These are phyloP conservation scores for Raphanus sativus DNA, from an alignment of 345 rosid genomes.

Conservation along the genomic window DNA sequence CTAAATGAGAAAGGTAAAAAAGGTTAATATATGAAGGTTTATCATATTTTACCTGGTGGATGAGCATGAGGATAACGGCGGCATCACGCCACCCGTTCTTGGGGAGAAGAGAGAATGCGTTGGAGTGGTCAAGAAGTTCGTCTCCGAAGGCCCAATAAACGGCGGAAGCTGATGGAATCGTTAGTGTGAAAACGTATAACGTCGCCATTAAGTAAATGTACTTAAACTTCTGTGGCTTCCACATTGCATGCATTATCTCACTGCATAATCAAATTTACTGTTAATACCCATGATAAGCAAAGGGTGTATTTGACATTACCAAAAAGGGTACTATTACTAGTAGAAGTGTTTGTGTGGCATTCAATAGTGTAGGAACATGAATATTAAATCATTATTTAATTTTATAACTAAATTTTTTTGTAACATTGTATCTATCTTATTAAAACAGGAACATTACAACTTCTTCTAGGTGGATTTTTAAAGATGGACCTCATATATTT, in stretches of 20 bases:
- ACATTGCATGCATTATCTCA: slow-evolving; percentile 99
- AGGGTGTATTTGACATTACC: slow-evolving; percentile 6
- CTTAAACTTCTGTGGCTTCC: slow-evolving; percentile 98
- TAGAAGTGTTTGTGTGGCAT: slow-evolving; percentile 16
- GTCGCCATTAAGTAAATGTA: slow-evolving; percentile 92
- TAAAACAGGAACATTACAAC: no score
- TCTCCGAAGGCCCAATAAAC: slow-evolving; percentile 99
- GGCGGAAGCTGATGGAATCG: slow-evolving; percentile 89
- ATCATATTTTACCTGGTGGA: slow-evolving; percentile 61
- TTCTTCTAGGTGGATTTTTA: no score
- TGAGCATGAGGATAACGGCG: slow-evolving; percentile 94
- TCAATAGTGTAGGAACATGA: slow-evolving; percentile 3
- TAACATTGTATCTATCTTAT: not conserved
- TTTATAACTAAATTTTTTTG: not conserved
- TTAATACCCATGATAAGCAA: not conserved
- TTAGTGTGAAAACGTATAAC: slow-evolving; percentile 86
- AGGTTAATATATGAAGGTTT: not conserved
- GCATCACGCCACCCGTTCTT: slow-evolving; percentile 73
- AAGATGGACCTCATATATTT: no score
- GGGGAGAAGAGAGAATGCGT: slow-evolving; percentile 92
- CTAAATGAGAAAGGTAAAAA: not conserved
- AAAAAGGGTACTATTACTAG: slow-evolving; percentile 8
- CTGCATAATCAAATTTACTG: slow-evolving; percentile 39
- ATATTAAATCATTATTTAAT: not conserved
- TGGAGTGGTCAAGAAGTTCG: slow-evolving; percentile 77